Percentiles rank a stretch among this genome's conserved stretches.
phyloP scores from a whole-genome alignment of 257 asterid species.

The Solanum medicagineum region DNA sequence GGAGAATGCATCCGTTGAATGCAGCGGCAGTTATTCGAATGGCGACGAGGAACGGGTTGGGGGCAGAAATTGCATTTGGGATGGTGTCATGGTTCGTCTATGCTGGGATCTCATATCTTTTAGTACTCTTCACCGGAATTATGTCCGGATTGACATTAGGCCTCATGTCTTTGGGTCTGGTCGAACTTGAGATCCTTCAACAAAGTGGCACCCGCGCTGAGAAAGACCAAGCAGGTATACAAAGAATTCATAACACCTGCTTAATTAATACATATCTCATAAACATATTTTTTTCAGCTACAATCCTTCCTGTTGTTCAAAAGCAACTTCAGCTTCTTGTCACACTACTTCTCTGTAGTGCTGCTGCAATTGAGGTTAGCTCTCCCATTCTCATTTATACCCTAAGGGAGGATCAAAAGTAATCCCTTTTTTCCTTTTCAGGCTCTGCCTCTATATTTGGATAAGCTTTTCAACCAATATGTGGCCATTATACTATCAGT shows the following conservation, averaged over 20 bases:
- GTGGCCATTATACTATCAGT: conserved; percentile 89
- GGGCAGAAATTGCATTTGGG: conserved; percentile 75
- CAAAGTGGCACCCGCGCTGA: conserved; percentile 72
- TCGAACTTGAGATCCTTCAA: conserved; percentile 92
- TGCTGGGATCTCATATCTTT: conserved; percentile 63
- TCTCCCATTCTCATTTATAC: not conserved
- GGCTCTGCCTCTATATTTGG: conserved; percentile 97
- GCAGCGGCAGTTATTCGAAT: conserved; percentile 41
- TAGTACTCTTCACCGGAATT: conserved; percentile 80
- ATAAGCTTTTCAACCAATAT: conserved; percentile 79
- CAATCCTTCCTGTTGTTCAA: conserved; percentile 82
- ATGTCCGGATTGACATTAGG: conserved; percentile 94
- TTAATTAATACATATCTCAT: not conserved
- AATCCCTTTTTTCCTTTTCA: conserved; percentile 13
- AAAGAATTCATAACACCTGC: not conserved
- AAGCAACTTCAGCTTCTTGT: conserved; percentile 98
- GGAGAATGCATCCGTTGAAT: conserved; percentile 43
- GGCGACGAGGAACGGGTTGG: conserved; percentile 18
- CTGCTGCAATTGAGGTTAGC: conserved; percentile 86
- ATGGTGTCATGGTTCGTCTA: conserved; percentile 59
- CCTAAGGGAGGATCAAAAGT: not conserved
- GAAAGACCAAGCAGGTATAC: conserved; percentile 71
- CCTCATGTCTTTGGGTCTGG: conserved; percentile 85
- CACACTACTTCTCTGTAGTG: conserved; percentile 83
- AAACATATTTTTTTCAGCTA: conserved; percentile 32